Evolutionary conservation across 176 grass and related monocot genomes (phyloP).

Genomic region (Cymbopogon citratus): DNA sequence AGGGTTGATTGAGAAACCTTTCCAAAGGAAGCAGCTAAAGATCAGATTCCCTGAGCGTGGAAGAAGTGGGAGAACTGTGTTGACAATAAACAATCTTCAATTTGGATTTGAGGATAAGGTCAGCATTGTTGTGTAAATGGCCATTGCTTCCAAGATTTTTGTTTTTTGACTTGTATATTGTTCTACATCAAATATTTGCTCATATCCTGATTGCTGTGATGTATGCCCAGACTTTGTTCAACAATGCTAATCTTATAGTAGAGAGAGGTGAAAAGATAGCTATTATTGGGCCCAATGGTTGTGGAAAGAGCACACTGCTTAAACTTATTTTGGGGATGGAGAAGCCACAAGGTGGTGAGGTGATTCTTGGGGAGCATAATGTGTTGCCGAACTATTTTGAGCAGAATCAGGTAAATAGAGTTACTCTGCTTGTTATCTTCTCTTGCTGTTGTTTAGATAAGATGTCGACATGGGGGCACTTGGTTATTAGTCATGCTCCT

Average conservation of each 20-base stretch:
- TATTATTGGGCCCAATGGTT: constrained; percentile 97
- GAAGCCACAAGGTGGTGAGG: constrained; percentile 75
- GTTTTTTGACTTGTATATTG: background rate
- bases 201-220: constrained; percentile 1
- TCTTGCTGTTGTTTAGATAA: constrained; percentile 13
- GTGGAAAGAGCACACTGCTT: constrained; percentile 84
- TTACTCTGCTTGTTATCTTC: background rate
- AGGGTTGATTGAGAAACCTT: constrained; percentile 95
- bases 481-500: background rate
- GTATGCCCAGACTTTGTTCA: constrained; percentile 64
- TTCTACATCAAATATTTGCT: background rate
- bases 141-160: background rate
- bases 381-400: constrained; percentile 96
- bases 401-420: constrained; percentile 82
- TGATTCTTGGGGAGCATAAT: constrained; percentile 89
- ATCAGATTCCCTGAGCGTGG: constrained; percentile 95
- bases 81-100: constrained; percentile 69
- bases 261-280: constrained; percentile 95
- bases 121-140: constrained; percentile 2
- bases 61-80: constrained; percentile 68
- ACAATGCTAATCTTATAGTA: constrained; percentile 83
- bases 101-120: constrained; percentile 85
- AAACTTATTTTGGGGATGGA: constrained; percentile 84
- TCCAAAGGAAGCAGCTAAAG: constrained; percentile 90
- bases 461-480: background rate